Base-by-base conservation (phyloP, 2,329 filamentous ascomycete species). In the Penicillium sp. region DNA sequence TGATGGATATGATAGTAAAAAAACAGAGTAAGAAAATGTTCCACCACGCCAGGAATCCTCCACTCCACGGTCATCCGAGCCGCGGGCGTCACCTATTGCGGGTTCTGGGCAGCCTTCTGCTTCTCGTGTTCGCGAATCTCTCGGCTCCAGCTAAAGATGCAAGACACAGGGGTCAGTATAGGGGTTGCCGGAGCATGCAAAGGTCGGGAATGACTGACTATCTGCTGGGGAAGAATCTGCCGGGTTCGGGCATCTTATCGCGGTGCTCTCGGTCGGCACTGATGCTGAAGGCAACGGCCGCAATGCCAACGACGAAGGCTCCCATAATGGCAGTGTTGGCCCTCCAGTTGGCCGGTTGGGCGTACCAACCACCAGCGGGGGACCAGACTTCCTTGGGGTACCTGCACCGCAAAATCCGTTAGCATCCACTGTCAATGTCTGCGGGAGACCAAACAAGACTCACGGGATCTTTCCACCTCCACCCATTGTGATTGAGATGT, bases 331-430 rank as follows among this genome's bases (percentile, higher is more conserved):
- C 81, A 4, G 94, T 99, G 80, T 99, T 99, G 67, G 80, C 78
- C 74, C 89, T 94, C 94, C 94, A 99, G 82, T 99, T 99, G 63
- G 84, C 81, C 47, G 94, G 94, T 74, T 96, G 93, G 48, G 88
- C 80, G 77, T 99, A 99, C 94, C 94, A 99, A 77, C 94, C 94
- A 83, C 94, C 94, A 61, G 93, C 82, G 56, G 94, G 94, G 69
- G 94, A 97, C 94, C 94, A 99, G 83, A 99, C 91, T 82, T 99
- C 93, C 83, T 96, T 97, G 75, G 91, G 92, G 78, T 96, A 96
- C 70, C 91, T 96, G 67, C 47, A 52, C 39, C 46, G 46, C 39
- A 54, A 36, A 49, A 55, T 56, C 37, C 41, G 61, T 71, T 47
- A 71, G 68, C 46, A 44, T 45, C 30, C 34, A 36, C 18, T 36